Evolutionary conservation across 176 grass and related monocot species (phyloP).

Genomic region (Oryza longistaminata): DNA sequence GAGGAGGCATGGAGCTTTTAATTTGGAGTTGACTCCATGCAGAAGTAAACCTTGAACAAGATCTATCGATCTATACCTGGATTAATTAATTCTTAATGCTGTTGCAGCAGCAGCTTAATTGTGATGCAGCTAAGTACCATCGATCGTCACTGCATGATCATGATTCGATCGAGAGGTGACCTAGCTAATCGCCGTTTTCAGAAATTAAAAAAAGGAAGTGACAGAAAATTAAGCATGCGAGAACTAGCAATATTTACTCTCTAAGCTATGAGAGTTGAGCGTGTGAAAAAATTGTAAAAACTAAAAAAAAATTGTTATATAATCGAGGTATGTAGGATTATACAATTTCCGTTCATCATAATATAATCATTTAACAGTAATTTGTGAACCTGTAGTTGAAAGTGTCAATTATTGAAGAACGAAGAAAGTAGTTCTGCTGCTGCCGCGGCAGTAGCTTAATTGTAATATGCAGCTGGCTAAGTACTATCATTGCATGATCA

Average conservation of each 20-base stretch:
- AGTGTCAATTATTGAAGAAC: too few species aligned
- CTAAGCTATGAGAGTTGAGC: neutral
- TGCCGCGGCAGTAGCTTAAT: too few species aligned
- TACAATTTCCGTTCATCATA: too few species aligned
- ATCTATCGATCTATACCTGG: neutral
- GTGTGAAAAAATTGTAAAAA: too few species aligned
- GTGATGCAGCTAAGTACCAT: too few species aligned
- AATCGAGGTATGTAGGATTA: too few species aligned
- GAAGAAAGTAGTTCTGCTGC: too few species aligned
- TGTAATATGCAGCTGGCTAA: too few species aligned
- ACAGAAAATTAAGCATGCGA: neutral
- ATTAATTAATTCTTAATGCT: neutral
- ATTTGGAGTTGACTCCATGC: neutral
- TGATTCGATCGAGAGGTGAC: neutral
- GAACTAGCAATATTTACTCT: neutral
- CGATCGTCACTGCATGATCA: neutral
- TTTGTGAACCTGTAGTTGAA: too few species aligned
- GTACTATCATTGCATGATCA: too few species aligned
- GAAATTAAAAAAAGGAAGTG: neutral
- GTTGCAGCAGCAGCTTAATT: neutral
- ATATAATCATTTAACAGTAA: too few species aligned
- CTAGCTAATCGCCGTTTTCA: neutral
- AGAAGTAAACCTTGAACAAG: conserved; percentile 18
- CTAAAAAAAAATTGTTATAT: too few species aligned
- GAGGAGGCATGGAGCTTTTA: neutral